A percentile compares a stretch with the other conserved stretches of the same genome.
phyloP scores from a whole-genome alignment of 2,329 filamentous ascomycete species.

The Ophiosphaerella korrae region DNA sequence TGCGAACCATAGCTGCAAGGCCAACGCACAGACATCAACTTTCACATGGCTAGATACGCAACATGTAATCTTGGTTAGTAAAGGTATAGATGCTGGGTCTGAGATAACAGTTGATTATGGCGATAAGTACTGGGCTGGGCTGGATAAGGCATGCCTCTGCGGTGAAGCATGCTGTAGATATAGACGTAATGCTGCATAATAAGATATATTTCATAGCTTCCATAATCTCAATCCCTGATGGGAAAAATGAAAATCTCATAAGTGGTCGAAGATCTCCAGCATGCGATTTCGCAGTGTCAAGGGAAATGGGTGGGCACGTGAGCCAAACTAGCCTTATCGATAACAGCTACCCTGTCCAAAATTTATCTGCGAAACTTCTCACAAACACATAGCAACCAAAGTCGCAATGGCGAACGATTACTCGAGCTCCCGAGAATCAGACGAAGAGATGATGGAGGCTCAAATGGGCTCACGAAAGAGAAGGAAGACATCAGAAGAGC shows the following conservation, averaged over 20 bases:
- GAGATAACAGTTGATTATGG: conserved; percentile 66
- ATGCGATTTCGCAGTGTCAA: too few species aligned
- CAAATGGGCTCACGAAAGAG: conserved; percentile 44
- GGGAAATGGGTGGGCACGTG: too few species aligned
- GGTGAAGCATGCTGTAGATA: conserved; percentile 60
- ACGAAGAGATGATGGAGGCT: conserved; percentile 34
- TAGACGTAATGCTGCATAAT: conserved; percentile 15
- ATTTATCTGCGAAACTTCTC: conserved; percentile 20
- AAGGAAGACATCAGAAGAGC: conserved; percentile 39
- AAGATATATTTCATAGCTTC: neutral
- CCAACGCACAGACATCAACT: conserved; percentile 62
- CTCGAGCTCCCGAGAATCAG: conserved; percentile 25
- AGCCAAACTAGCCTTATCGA: conserved; percentile 27
- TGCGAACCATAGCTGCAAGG: conserved; percentile 63
- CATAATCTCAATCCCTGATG: too few species aligned
- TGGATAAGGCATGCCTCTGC: conserved; percentile 62
- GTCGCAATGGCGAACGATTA: conserved; percentile 22
- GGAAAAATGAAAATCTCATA: too few species aligned
- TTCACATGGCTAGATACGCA: conserved; percentile 64
- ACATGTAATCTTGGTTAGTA: conserved; percentile 61
- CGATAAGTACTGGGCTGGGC: conserved; percentile 61
- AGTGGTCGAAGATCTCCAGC: too few species aligned
- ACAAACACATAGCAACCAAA: conserved; percentile 1
- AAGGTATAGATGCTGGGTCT: conserved; percentile 58
- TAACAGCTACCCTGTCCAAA: conserved; percentile 33